A percentile compares a stretch with the other conserved stretches of the same genome.
Evolutionary conservation across 129 eudicot genomes (phyloP).

Genomic region (Flaveria brownii): DNA sequence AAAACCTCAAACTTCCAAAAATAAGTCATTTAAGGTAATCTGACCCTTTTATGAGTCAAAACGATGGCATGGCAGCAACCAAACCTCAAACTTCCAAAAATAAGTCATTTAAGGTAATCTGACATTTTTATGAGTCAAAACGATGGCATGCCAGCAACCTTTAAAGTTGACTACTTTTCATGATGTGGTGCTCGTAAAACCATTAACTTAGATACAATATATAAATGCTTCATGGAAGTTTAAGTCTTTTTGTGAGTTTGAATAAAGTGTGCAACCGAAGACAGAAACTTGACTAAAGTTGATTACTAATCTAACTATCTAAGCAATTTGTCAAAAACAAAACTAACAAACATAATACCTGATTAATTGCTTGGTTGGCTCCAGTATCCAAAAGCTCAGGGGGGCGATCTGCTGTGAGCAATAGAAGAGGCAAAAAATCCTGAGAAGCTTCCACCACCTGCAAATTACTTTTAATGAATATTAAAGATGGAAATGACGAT

Average conservation of each 20-base stretch:
- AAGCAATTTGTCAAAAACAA: background rate
- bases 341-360: slow-evolving; percentile 41
- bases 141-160: background rate
- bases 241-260: background rate
- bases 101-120: background rate
- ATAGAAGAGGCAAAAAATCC: slow-evolving; percentile 80
- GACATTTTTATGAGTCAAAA: background rate
- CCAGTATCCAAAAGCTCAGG: slow-evolving; percentile 87
- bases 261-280: background rate
- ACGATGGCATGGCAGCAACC: background rate
- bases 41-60: background rate
- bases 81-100: too few relatives aligned
- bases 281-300: slow-evolving; percentile 5
- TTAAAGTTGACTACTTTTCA: background rate
- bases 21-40: background rate
- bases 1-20: slow-evolving; percentile 1
- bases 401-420: slow-evolving; percentile 98
- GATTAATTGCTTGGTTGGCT: slow-evolving; percentile 94
- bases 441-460: slow-evolving; percentile 98
- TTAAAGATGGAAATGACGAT: background rate
- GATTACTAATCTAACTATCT: background rate
- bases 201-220: background rate
- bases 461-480: slow-evolving; percentile 7
- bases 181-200: background rate
- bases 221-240: background rate